Evolutionary conservation across 352 stramenopile genomes (phyloP).

Genomic region (Pythium utonaiense): DNA sequence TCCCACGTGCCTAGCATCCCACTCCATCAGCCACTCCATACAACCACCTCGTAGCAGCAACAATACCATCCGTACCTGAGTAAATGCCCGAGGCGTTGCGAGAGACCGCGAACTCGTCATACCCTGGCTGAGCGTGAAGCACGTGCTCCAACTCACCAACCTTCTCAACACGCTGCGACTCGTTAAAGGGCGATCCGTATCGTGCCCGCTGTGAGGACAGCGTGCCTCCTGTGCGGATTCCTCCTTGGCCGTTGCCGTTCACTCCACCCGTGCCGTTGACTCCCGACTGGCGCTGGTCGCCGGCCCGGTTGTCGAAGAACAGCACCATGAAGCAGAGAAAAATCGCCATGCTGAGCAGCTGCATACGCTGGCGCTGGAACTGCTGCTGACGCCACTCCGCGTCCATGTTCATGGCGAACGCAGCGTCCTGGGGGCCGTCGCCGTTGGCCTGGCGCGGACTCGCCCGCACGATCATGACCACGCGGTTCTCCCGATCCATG

Average conservation of each 20-base stretch:
- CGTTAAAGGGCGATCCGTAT: conserved; percentile 44
- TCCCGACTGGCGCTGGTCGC: conserved; percentile 29
- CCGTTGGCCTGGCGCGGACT: conserved; percentile 40
- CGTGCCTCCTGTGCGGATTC: not conserved
- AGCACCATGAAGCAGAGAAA: conserved; percentile 87
- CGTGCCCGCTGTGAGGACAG: not conserved
- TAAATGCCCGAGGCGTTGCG: conserved; percentile 82
- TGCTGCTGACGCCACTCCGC: conserved; percentile 80
- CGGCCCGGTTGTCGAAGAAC: conserved; percentile 78
- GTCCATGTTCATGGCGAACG: conserved; percentile 57
- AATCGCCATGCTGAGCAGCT: conserved; percentile 85
- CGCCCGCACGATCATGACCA: conserved; percentile 79
- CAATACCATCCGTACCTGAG: conserved; percentile 31
- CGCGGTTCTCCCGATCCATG: conserved; percentile 36
- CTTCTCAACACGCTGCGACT: conserved; percentile 50
- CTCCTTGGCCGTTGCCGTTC: conserved; percentile 1
- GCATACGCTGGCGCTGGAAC: conserved; percentile 86
- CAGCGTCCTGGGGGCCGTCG: conserved; percentile 24
- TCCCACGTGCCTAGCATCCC: conserved; percentile 44
- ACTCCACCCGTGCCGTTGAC: conserved; percentile 25
- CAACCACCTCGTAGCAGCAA: not conserved
- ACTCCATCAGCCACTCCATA: not conserved
- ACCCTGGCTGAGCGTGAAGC: conserved; percentile 44
- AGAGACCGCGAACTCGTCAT: conserved; percentile 33
- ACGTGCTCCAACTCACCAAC: conserved; percentile 48